Conservation (phyloP, 1,284 basidiomycete genomes). For the Papiliotrema fonsecae region DNA sequence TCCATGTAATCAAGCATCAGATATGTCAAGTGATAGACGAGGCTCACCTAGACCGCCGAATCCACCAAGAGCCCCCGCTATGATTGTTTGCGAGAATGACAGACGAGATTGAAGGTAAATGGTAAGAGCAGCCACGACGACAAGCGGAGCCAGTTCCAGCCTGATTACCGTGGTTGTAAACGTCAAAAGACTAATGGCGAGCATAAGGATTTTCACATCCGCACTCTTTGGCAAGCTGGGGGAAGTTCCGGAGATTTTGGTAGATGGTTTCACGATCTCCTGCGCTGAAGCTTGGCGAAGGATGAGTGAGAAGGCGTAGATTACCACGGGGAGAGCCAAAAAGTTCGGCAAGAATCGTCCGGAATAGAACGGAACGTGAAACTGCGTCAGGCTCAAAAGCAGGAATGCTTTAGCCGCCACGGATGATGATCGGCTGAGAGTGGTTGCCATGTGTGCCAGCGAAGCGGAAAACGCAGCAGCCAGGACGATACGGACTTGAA, state of each 20-base stretch:
- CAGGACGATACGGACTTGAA: slow-evolving; percentile 42
- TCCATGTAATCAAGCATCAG: not conserved
- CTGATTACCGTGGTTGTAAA: slow-evolving; percentile 71
- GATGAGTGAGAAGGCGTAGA: not conserved
- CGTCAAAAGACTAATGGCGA: slow-evolving; percentile 52
- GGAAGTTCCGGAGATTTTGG: too few relatives aligned
- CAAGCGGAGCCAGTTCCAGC: slow-evolving; percentile 68
- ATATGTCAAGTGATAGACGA: not conserved
- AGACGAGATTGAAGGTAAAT: slow-evolving; percentile 53
- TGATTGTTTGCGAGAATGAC: slow-evolving; percentile 52
- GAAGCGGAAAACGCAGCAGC: slow-evolving; percentile 38
- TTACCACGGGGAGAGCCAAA: slow-evolving; percentile 59
- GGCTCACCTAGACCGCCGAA: slow-evolving; percentile 58
- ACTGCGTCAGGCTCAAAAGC: slow-evolving; percentile 59
- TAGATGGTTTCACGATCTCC: too few relatives aligned
- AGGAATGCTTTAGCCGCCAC: not conserved
- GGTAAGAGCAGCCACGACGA: slow-evolving; percentile 61
- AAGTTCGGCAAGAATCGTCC: slow-evolving; percentile 91
- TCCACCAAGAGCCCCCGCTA: slow-evolving; percentile 56
- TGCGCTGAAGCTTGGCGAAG: too few relatives aligned
- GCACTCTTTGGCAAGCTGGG: too few relatives aligned
- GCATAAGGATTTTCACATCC: too few relatives aligned
- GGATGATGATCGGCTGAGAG: not conserved
- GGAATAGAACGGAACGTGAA: slow-evolving; percentile 90
- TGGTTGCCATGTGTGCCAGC: slow-evolving; percentile 48